Evolutionary conservation across 208 protist genomes (phyloP).

Genomic region (Leishmania braziliensis): DNA sequence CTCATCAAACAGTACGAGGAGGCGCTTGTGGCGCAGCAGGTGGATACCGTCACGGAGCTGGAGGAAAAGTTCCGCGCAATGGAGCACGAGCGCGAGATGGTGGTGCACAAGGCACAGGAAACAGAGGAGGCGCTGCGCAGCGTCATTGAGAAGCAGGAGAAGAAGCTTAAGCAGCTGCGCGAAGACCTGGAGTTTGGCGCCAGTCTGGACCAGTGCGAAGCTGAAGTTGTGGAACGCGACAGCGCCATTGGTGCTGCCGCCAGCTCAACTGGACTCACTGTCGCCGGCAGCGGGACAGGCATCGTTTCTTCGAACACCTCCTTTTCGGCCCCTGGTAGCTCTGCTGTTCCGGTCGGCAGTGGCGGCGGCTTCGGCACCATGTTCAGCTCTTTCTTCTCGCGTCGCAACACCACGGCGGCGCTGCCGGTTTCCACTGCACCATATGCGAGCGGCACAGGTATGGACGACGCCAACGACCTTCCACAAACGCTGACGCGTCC

Average conservation of each 20-base stretch:
- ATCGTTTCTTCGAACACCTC: neutral
- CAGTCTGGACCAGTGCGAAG: constrained; percentile 52
- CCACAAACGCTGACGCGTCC: neutral
- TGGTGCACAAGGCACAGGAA: constrained; percentile 10
- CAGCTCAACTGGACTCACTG: too few relatives aligned
- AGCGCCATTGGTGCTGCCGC: neutral
- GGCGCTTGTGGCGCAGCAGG: constrained; percentile 12
- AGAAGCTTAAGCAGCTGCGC: constrained; percentile 38
- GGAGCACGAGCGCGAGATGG: constrained; percentile 25
- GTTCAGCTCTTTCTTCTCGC: constrained; percentile 23
- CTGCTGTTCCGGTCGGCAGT: neutral
- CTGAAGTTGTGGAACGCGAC: neutral
- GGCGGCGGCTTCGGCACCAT: constrained; percentile 18
- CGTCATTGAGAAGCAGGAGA: constrained; percentile 16
- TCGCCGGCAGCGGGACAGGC: neutral
- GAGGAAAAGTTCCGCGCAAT: constrained; percentile 25
- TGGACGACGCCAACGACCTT: neutral
- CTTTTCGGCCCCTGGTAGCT: constrained; percentile 4
- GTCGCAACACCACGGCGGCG: neutral
- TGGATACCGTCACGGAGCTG: constrained; percentile 31
- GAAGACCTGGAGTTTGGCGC: constrained; percentile 58
- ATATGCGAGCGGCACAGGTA: neutral
- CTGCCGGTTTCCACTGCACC: neutral
- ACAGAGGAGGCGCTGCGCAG: constrained; percentile 35
- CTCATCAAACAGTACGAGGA: constrained; percentile 6